Evolutionary conservation across 345 rosid species (phyloP).

Genomic region (Capsella bursapastoris): DNA sequence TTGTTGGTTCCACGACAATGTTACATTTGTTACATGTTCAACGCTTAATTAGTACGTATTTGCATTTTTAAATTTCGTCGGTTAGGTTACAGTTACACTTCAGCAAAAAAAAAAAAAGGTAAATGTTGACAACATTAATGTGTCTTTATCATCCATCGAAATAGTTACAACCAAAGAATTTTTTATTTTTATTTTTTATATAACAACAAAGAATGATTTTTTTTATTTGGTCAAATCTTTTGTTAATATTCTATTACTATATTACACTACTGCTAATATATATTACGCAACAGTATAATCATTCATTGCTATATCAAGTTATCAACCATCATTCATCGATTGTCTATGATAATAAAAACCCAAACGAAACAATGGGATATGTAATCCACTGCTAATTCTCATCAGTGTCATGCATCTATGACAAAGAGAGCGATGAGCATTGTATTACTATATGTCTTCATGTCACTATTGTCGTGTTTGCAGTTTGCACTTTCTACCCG

Average conservation of each 20-base stretch:
- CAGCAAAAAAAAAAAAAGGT: background rate
- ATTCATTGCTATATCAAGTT: background rate
- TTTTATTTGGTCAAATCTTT: background rate
- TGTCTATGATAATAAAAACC: constrained; percentile 15
- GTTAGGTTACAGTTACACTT: too few species aligned
- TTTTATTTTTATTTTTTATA: too few species aligned
- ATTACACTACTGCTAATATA: background rate
- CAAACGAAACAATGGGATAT: background rate
- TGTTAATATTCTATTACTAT: background rate
- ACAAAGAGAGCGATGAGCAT: constrained; percentile 20
- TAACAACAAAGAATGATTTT: too few species aligned
- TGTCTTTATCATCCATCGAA: background rate
- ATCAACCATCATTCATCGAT: background rate
- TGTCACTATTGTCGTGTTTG: constrained; percentile 35
- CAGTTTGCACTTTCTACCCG: constrained; percentile 38
- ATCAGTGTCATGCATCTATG: constrained; percentile 15
- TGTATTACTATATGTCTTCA: constrained; percentile 22
- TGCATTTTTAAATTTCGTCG: too few species aligned
- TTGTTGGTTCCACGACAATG: too few species aligned
- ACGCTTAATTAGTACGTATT: too few species aligned
- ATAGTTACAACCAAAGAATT: background rate
- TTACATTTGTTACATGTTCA: too few species aligned
- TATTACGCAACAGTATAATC: background rate
- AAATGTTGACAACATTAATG: background rate
- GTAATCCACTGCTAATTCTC: constrained; percentile 21